These are phyloP conservation scores for Orbilia blumenaviensis DNA, from an alignment of 2,329 filamentous ascomycete species.

Conservation along the genomic window DNA sequence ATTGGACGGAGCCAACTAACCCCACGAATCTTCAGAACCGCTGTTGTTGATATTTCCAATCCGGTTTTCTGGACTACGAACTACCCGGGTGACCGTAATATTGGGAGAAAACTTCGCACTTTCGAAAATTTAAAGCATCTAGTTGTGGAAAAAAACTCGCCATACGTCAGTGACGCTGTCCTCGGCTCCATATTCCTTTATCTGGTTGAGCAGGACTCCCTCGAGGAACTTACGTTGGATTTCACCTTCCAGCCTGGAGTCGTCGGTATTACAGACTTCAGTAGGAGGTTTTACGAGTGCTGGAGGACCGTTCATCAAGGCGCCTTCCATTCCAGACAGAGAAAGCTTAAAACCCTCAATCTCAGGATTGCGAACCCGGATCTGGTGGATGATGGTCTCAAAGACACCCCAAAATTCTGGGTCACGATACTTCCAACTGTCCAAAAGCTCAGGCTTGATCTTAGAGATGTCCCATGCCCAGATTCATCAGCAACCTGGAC, in stretches of 20 bases:
- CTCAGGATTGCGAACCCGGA: constrained; percentile 9
- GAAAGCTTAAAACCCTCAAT: constrained; percentile 13
- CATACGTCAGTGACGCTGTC: constrained; percentile 28
- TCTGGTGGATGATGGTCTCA: constrained; percentile 4
- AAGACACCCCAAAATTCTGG: constrained; percentile 1
- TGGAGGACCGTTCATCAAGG: background rate
- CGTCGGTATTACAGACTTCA: background rate
- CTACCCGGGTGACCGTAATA: constrained; percentile 19
- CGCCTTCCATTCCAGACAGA: constrained; percentile 1
- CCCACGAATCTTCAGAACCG: background rate
- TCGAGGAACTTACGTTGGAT: constrained; percentile 31
- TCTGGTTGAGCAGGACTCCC: constrained; percentile 26
- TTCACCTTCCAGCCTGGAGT: background rate
- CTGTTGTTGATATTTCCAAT: constrained; percentile 28
- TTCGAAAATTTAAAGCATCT: constrained; percentile 28
- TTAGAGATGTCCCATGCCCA: background rate
- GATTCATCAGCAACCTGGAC: background rate
- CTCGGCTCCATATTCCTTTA: constrained; percentile 23
- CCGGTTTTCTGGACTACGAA: constrained; percentile 6
- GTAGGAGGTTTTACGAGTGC: background rate
- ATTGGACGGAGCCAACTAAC: background rate
- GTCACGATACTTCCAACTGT: constrained; percentile 3
- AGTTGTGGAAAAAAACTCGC: background rate
- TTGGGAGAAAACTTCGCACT: constrained; percentile 9
- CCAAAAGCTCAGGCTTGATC: background rate